Base-by-base conservation (phyloP, 495 filamentous ascomycete species). In the Xylaria curta region DNA sequence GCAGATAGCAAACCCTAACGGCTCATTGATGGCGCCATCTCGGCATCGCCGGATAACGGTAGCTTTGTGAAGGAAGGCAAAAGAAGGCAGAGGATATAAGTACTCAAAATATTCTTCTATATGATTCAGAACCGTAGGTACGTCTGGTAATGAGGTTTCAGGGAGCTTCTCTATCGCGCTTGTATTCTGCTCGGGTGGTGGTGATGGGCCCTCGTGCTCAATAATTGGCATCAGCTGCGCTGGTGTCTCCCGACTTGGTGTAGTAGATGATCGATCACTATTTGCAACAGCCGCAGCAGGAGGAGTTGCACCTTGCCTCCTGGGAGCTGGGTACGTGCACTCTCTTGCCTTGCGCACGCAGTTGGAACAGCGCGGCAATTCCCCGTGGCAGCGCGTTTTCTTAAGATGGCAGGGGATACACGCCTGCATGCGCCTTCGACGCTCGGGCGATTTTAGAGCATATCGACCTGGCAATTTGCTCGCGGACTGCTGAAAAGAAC, bases 11-110 rank as follows among this genome's bases (percentile, higher is more conserved):
- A 78, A 38, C 61, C 74, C 73, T 26, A 80, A 61, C 4, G 73
- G 68, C 62, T 72, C 72, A 47, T 78, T 74, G 1, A 76, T 74
- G 36, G 76, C 73, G 40, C 68, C 60, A 46, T 77, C 72, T 33
- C 63, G 69, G 17, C 72, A 78, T 26, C 75, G 71, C 31, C 74
- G 72, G 17, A 77, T 68, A 12, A 77, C 72, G 3, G 75, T 78
- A 17, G 73, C 68, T 40, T 78, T 75, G 33, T 78, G 76, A 7
- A 80, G 72, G 65, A 80, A 80, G 21, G 73, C 66, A 40, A 76
- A 80, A 7, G 71, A 76, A 10, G 74, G 78, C 1, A 80, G 73
- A n/a, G 76, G 75, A 56, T 80, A 78, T 15, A 80, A 67, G 40
- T 78, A 61, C 8, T 68, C 47, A 44, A 80, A 80, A 70, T 74